A percentile compares a stretch with the other conserved stretches of the same genome.
phyloP scores from a whole-genome alignment of 164 flowering plant species.

The Hamamelis virginiana region DNA sequence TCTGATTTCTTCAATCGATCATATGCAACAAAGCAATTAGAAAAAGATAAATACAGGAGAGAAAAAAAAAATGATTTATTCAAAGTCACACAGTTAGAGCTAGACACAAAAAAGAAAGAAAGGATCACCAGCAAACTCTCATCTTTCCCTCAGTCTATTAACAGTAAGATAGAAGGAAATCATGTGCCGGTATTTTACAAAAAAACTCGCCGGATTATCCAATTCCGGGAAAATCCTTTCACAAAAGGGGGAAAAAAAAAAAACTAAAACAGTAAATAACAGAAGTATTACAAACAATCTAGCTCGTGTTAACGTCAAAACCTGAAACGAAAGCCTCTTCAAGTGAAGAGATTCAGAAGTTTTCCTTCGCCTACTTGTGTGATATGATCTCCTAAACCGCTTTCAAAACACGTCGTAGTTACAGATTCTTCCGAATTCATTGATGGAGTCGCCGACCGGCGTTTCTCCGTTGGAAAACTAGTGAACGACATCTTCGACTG shows the following conservation, averaged over 20 bases:
- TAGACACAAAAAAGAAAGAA: not conserved
- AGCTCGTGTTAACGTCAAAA: not conserved
- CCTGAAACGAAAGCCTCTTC: not conserved
- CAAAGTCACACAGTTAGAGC: not conserved
- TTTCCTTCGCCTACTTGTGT: slow-evolving; percentile 20
- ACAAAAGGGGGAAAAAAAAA: not conserved
- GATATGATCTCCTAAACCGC: slow-evolving; percentile 17
- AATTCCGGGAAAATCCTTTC: slow-evolving; percentile 16
- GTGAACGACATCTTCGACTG: not conserved
- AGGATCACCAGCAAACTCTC: slow-evolving; percentile 17
- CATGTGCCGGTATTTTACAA: slow-evolving; percentile 32
- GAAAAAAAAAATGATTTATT: not conserved
- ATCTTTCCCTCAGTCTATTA: slow-evolving; percentile 10
- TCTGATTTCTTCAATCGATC: too few species aligned
- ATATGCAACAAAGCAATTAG: too few species aligned
- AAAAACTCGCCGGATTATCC: slow-evolving; percentile 29
- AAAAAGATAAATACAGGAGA: not conserved
- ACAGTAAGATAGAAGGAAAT: slow-evolving; percentile 26
- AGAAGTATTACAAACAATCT: slow-evolving; percentile 8
- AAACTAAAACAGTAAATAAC: not conserved
- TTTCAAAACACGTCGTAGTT: slow-evolving; percentile 54
- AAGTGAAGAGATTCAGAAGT: slow-evolving; percentile 41
- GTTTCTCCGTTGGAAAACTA: slow-evolving; percentile 19
- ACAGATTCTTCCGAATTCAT: slow-evolving; percentile 68
- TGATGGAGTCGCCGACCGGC: slow-evolving; percentile 61